Evolutionary conservation across 2,329 filamentous ascomycete species (phyloP).

Genomic region (Diaporthe eres): DNA sequence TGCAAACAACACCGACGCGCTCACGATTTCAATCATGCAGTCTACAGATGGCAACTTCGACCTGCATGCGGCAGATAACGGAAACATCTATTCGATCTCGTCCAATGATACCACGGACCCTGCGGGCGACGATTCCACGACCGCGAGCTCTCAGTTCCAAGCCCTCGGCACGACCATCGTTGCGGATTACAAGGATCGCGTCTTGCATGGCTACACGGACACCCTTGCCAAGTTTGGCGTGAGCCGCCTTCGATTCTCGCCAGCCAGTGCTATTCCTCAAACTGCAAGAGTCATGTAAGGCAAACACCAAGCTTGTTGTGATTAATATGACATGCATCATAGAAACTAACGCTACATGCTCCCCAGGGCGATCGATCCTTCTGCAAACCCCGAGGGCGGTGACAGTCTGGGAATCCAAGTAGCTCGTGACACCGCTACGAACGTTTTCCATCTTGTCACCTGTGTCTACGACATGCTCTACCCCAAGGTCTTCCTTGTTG

Average conservation of each 20-base stretch:
- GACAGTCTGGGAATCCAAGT: not conserved
- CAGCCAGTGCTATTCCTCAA: not conserved
- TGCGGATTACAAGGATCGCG: not conserved
- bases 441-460: not conserved
- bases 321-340: not conserved
- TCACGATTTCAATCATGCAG: not conserved
- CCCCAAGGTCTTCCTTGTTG: not conserved
- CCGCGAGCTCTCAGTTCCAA: not conserved
- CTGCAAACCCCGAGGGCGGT: not conserved
- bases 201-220: not conserved
- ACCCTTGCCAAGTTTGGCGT: not conserved
- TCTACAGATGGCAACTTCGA: not conserved
- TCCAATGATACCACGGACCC: not conserved
- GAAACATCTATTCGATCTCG: not conserved
- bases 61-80: not conserved
- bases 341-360: not conserved
- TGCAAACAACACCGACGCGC: not conserved
- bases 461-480: not conserved
- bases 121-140: not conserved
- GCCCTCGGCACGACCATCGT: not conserved
- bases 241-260: not conserved
- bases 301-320: not conserved
- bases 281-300: not conserved
- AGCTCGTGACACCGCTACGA: not conserved
- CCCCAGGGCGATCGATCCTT: not conserved